These are phyloP conservation scores for Skeletonema marinoi DNA, from an alignment of 108 stramenopile species.

Conservation along the genomic window DNA sequence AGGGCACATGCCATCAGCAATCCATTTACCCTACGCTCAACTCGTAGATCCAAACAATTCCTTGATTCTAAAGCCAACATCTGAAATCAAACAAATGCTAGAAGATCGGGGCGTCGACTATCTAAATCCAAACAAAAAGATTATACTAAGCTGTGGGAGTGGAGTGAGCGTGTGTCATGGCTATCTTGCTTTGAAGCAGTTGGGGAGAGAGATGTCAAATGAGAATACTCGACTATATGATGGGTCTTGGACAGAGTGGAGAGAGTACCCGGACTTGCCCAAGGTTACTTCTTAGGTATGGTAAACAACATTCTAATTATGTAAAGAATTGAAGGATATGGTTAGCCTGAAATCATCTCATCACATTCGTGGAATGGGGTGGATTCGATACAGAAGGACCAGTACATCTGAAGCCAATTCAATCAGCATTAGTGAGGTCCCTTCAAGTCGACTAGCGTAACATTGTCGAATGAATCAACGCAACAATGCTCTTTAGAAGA, in stretches of 20 bases:
- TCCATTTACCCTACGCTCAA: constrained; percentile 64
- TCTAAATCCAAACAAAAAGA: constrained; percentile 40
- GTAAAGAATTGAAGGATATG: background rate
- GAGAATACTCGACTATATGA: constrained; percentile 66
- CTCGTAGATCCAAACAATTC: constrained; percentile 56
- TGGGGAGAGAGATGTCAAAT: constrained; percentile 57
- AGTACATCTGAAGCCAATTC: background rate
- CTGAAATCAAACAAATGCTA: constrained; percentile 55
- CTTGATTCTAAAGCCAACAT: constrained; percentile 50
- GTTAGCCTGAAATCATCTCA: background rate
- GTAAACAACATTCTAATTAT: background rate
- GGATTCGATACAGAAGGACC: background rate
- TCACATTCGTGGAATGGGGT: too few relatives aligned
- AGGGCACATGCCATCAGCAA: constrained; percentile 80
- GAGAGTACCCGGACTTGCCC: constrained; percentile 39
- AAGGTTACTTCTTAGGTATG: constrained; percentile 3
- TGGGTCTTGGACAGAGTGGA: constrained; percentile 85
- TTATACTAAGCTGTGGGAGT: constrained; percentile 74
- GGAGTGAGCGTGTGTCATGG: constrained; percentile 77
- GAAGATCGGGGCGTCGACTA: constrained; percentile 50
- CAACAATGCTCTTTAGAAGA: background rate
- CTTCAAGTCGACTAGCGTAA: background rate
- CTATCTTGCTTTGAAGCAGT: constrained; percentile 61
- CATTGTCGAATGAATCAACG: background rate
- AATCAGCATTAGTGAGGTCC: background rate